Evolutionary conservation across 2,329 filamentous ascomycete genomes (phyloP).

Genomic region (Aspergillus flavus): DNA sequence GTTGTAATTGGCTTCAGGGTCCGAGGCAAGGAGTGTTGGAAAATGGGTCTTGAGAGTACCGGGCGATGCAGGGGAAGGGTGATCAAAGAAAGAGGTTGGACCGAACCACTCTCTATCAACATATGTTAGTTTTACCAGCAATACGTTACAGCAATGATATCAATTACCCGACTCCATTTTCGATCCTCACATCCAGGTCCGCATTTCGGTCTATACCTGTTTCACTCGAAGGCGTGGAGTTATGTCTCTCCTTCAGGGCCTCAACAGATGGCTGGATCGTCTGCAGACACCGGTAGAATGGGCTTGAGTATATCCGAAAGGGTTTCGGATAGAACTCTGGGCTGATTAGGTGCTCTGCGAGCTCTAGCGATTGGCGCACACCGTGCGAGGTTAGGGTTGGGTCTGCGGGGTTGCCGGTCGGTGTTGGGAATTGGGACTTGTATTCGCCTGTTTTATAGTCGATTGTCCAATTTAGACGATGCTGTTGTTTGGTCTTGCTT

Average conservation of each 20-base stretch:
- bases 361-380: conserved; percentile 77
- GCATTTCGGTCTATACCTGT: conserved; percentile 17
- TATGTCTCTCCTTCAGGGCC: conserved; percentile 32
- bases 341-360: conserved; percentile 54
- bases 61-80: conserved; percentile 74
- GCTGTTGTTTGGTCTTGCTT: conserved; percentile 56
- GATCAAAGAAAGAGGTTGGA: conserved; percentile 73
- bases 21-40: conserved; percentile 33
- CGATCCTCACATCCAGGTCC: conserved; percentile 49
- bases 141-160: neutral
- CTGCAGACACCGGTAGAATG: conserved; percentile 86
- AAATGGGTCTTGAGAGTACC: conserved; percentile 68
- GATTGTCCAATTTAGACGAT: conserved; percentile 87
- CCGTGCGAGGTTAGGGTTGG: conserved; percentile 86
- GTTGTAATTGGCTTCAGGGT: conserved; percentile 53
- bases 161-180: conserved; percentile 56
- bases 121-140: neutral
- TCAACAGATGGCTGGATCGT: conserved; percentile 70
- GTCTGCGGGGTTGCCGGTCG: conserved; percentile 86
- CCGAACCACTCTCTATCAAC: conserved; percentile 83
- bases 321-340: conserved; percentile 41
- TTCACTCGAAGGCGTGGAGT: neutral
- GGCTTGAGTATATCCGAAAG: conserved; percentile 72
- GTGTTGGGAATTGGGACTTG: conserved; percentile 70
- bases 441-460: conserved; percentile 80